Percentiles rank a stretch among this genome's conserved stretches.
Evolutionary conservation across 257 asterid species (phyloP).

Genomic region (Salvia miltiorrhiza): DNA sequence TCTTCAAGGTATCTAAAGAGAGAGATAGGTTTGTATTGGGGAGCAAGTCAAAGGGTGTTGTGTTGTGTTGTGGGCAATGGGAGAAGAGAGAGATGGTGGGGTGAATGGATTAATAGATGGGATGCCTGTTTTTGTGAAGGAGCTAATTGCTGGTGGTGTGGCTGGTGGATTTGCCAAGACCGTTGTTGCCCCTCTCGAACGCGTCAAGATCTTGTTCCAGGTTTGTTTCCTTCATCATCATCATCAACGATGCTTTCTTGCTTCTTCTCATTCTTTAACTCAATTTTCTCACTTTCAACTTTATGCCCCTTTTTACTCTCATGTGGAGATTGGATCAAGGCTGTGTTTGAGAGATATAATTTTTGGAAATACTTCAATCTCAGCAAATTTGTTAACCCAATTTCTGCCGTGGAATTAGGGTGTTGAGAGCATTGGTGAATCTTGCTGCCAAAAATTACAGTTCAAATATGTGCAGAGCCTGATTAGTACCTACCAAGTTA

Average conservation of each 20-base stretch:
- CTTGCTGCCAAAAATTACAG: no score
- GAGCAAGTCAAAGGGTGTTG: constrained; percentile 10
- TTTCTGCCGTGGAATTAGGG: no score
- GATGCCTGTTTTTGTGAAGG: constrained; percentile 74
- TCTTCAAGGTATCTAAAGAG: constrained; percentile 6
- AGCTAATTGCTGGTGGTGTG: constrained; percentile 86
- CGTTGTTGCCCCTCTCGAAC: constrained; percentile 94
- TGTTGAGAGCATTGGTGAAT: no score
- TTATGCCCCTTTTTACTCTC: no score
- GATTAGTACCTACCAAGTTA: not conserved
- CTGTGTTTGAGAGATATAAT: no score
- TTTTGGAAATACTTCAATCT: no score
- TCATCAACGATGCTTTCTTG: not conserved
- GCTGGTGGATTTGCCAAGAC: constrained; percentile 96
- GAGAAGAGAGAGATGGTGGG: constrained; percentile 41
- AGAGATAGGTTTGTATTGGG: constrained; percentile 5
- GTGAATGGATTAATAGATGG: constrained; percentile 52
- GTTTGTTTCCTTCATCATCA: constrained; percentile 20
- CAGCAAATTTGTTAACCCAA: no score
- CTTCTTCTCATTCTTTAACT: not conserved
- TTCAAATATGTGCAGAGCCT: not conserved
- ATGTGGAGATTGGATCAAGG: no score
- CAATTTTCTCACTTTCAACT: not conserved
- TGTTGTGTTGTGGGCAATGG: constrained; percentile 43
- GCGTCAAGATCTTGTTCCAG: constrained; percentile 94